A percentile compares a stretch with the other conserved stretches of the same genome.
Conservation (phyloP, 129 eudicot species). For the Escallonia rubra region DNA sequence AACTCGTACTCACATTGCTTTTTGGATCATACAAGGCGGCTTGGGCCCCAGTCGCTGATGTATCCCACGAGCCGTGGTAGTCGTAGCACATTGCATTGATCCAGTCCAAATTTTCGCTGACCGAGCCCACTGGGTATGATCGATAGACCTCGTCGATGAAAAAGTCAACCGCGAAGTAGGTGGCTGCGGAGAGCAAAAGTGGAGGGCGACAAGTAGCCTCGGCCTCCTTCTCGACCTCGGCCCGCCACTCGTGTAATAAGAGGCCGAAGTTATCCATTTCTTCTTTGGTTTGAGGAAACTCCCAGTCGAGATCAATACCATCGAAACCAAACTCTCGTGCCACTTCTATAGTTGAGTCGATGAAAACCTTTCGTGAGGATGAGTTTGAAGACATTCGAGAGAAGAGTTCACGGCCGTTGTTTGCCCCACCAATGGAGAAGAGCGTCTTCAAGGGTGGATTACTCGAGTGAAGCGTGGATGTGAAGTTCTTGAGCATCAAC, state of each 20-base stretch:
- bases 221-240: slow-evolving; percentile 49
- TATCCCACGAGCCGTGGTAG: slow-evolving; percentile 63
- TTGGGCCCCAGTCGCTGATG: slow-evolving; percentile 47
- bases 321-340: slow-evolving; percentile 67
- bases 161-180: slow-evolving; percentile 46
- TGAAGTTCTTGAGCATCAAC: slow-evolving; percentile 46
- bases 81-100: slow-evolving; percentile 75
- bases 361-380: slow-evolving; percentile 32
- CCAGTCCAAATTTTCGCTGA: slow-evolving; percentile 65
- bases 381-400: slow-evolving; percentile 46
- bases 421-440: slow-evolving; percentile 65
- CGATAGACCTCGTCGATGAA: slow-evolving; percentile 20
- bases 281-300: slow-evolving; percentile 39
- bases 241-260: slow-evolving; percentile 58
- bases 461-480: slow-evolving; percentile 44
- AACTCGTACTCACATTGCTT: slow-evolving; percentile 61
- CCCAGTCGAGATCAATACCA: slow-evolving; percentile 83
- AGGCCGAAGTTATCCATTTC: slow-evolving; percentile 53
- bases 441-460: slow-evolving; percentile 41
- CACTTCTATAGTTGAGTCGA: slow-evolving; percentile 53
- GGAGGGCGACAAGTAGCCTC: slow-evolving; percentile 22
- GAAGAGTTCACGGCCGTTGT: slow-evolving; percentile 22
- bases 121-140: slow-evolving; percentile 40
- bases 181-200: slow-evolving; percentile 67
- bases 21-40: slow-evolving; percentile 52